Conservation (phyloP, 1,284 basidiomycete species). For the Apiotrichum domesticum region DNA sequence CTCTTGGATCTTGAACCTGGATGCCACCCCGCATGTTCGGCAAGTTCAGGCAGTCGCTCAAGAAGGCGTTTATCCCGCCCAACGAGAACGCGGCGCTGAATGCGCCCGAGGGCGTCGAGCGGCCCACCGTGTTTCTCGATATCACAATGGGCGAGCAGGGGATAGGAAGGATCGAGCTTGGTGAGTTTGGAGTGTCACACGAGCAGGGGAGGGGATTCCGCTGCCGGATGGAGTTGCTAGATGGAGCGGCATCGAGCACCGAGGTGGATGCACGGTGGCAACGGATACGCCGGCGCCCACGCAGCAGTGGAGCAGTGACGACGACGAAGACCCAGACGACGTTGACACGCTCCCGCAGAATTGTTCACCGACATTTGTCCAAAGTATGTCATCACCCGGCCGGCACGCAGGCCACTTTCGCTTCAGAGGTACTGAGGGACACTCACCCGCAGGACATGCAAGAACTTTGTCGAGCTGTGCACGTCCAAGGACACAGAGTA, state of each 20-base stretch:
- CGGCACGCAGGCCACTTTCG: too few species aligned
- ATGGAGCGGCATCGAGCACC: not conserved
- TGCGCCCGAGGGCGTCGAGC: constrained; percentile 9
- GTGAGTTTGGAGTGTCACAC: constrained; percentile 1
- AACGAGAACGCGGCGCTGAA: constrained; percentile 1
- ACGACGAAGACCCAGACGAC: not conserved
- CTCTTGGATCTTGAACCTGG: too few species aligned
- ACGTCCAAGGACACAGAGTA: not conserved
- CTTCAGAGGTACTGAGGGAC: too few species aligned
- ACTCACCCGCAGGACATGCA: constrained; percentile 5
- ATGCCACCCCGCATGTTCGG: constrained; percentile 2
- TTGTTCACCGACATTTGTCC: constrained; percentile 13
- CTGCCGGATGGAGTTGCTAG: too few species aligned
- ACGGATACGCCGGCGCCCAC: too few species aligned
- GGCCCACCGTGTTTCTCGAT: constrained; percentile 11
- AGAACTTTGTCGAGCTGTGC: constrained; percentile 15
- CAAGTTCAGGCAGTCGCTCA: constrained; percentile 9
- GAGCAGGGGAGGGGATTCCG: not conserved
- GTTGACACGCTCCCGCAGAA: constrained; percentile 7
- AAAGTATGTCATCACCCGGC: not conserved
- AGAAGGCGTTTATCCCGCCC: constrained; percentile 15
- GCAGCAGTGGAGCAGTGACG: not conserved
- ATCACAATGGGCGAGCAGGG: constrained; percentile 2
- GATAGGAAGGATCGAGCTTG: constrained; percentile 8
- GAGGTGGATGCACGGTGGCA: too few species aligned